These are phyloP conservation scores for Jasminum sambac DNA, from an alignment of 257 asterid genomes.

Conservation along the genomic window DNA sequence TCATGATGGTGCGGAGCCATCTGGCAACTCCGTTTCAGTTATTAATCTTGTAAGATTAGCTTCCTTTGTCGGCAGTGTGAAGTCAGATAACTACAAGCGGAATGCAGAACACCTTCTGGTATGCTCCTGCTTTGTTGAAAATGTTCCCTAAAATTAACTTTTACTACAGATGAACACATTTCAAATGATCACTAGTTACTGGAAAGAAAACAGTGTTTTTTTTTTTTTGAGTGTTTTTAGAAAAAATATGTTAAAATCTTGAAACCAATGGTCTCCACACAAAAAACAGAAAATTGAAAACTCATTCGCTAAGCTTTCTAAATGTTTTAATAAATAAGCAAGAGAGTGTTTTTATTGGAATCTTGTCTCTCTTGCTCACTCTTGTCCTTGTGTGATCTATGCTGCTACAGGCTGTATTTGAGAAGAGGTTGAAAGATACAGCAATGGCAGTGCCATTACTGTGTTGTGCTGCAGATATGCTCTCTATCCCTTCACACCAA, in stretches of 20 bases:
- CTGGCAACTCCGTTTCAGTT: slow-evolving; percentile 83
- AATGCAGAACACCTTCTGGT: slow-evolving; percentile 77
- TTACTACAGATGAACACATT: too few relatives aligned
- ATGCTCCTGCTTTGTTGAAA: slow-evolving; percentile 1
- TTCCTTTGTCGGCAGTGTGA: slow-evolving; percentile 50
- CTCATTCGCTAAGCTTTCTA: too few relatives aligned
- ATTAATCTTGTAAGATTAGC: slow-evolving; percentile 78
- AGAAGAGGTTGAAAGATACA: slow-evolving; percentile 74
- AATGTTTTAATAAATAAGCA: too few relatives aligned
- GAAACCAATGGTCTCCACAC: too few relatives aligned
- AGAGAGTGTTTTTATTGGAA: too few relatives aligned
- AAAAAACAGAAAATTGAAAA: too few relatives aligned
- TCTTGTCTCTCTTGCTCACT: background rate
- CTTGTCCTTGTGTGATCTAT: background rate
- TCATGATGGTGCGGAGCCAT: slow-evolving; percentile 97
- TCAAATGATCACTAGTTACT: too few relatives aligned
- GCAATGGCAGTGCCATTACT: slow-evolving; percentile 76
- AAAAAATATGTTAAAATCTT: too few relatives aligned
- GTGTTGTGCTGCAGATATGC: slow-evolving; percentile 94
- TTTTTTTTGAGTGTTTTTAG: too few relatives aligned
- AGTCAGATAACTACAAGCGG: slow-evolving; percentile 50
- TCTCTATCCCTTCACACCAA: slow-evolving; percentile 56
- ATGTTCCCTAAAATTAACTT: too few relatives aligned
- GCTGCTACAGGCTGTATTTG: slow-evolving; percentile 70
- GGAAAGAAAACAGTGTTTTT: too few relatives aligned